Base-by-base conservation (phyloP, 2,329 filamentous ascomycete species). In the Clarireedia homoeocarpa region DNA sequence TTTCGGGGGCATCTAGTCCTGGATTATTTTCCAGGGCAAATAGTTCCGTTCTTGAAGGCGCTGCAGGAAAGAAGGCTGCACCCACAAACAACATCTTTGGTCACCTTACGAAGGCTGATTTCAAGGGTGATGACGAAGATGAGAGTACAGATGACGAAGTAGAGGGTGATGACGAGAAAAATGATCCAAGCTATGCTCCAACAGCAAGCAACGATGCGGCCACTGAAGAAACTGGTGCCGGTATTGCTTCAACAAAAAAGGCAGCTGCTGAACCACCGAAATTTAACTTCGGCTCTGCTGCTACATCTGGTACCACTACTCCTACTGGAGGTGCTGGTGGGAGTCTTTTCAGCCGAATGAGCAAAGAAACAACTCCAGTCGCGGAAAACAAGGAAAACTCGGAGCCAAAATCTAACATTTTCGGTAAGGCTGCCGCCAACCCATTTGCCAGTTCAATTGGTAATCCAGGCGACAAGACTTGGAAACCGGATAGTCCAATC, bases 341-440 rank as follows among this genome's bases (percentile, higher is more conserved):
- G 47, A 82, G 80, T 65, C 65, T 83, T 14, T 82, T 82, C 61
- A 80, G 82, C 40, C 77, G 80, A 36, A 73, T 83, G 6, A 77
- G 73, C 5, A 78, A 75, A 66, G 76, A 72, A 48, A 71, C 66
- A 17, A 74, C 79, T 58, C 78, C 78, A 1, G 74, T 81, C 56
- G 65, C 73, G 3, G 64, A 68, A 49, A 66, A 67, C 38, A 69
- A 70, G 30, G 65, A 68, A 40, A 70, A 70, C n/a, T 65, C 63
- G 15, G 55, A 65, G 26, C 60, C 59, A 63, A 69, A 53, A 59
- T 68, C 59, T 9, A 62, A 58, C 36, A 52, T 60, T 5, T 62
- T 61, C 54, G 53, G 57, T 47, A 53, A 59, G 6, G 10, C 42
- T 10, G 49, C 38, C 9, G 61, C 55, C 17, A 65, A 57, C 55